Percentiles rank a stretch among this genome's conserved stretches.
phyloP scores from a whole-genome alignment of 805 yeast genomes.

The Crinitomyces ghanaensis region DNA sequence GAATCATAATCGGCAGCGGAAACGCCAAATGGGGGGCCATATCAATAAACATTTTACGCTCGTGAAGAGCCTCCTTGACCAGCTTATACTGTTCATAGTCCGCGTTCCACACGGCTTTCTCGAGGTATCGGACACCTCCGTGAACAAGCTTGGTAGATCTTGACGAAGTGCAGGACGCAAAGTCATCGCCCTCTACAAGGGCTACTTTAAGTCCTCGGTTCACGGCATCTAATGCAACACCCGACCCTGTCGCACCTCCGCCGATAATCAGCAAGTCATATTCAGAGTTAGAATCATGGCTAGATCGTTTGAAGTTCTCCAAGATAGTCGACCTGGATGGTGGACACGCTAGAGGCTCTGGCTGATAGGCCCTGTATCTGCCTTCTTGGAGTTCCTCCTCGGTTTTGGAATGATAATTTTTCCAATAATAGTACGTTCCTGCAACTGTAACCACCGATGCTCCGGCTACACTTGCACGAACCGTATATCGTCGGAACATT shows the following conservation, averaged over 20 bases:
- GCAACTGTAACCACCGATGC: too few species aligned
- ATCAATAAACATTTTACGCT: conserved; percentile 72
- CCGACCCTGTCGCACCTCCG: conserved; percentile 95
- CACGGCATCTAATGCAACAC: conserved; percentile 84
- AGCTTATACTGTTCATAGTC: conserved; percentile 82
- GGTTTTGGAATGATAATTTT: too few species aligned
- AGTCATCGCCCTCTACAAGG: conserved; percentile 76
- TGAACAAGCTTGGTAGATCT: conserved; percentile 94
- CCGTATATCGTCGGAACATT: too few species aligned
- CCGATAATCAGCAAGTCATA: conserved; percentile 83
- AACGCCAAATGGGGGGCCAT: conserved; percentile 88
- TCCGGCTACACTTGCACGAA: too few species aligned
- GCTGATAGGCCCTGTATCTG: too few species aligned
- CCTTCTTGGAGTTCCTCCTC: too few species aligned
- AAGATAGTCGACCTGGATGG: conserved; percentile 21
- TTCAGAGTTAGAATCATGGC: conserved; percentile 31
- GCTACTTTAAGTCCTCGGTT: conserved; percentile 86
- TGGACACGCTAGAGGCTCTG: too few species aligned
- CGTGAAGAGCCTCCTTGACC: conserved; percentile 81
- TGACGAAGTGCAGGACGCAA: conserved; percentile 87
- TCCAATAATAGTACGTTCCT: too few species aligned
- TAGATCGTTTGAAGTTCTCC: too few species aligned
- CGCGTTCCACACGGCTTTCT: conserved; percentile 86
- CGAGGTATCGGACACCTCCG: conserved; percentile 93
- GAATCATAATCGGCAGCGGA: conserved; percentile 85